A percentile compares a stretch with the other conserved stretches of the same genome.
Evolutionary conservation across 208 protist species (phyloP).

Genomic region (Trypanosoma vivax): DNA sequence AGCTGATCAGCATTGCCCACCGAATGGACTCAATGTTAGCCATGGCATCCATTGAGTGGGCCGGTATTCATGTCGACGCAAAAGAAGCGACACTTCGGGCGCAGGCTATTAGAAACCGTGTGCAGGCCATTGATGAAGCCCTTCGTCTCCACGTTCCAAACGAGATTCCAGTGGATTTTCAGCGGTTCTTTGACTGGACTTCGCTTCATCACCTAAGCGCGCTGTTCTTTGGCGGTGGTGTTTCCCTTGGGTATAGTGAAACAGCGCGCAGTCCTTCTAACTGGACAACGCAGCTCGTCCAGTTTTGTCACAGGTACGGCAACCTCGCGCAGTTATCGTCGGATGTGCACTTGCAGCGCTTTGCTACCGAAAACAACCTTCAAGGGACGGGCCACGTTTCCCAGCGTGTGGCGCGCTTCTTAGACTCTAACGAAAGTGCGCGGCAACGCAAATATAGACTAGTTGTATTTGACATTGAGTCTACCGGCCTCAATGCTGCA

Average conservation of each 20-base stretch:
- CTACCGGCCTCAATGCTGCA: slow-evolving; percentile 71
- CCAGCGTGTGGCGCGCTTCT: slow-evolving; percentile 28
- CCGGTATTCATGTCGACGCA: slow-evolving; percentile 66
- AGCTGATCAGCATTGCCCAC: slow-evolving; percentile 58
- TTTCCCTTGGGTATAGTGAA: slow-evolving; percentile 37
- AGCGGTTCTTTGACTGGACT: slow-evolving; percentile 66
- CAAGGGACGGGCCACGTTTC: slow-evolving; percentile 24
- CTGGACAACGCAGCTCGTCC: slow-evolving; percentile 78
- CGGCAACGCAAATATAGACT: slow-evolving; percentile 37
- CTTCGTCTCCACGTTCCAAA: slow-evolving; percentile 51
- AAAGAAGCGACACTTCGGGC: slow-evolving; percentile 53
- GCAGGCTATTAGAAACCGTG: slow-evolving; percentile 39
- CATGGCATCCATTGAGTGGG: slow-evolving; percentile 64
- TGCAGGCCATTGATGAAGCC: slow-evolving; percentile 44
- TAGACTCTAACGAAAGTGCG: slow-evolving; percentile 16
- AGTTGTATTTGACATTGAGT: slow-evolving; percentile 84
- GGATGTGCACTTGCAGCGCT: slow-evolving; percentile 73
- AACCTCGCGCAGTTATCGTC: slow-evolving; percentile 33
- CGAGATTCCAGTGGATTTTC: slow-evolving; percentile 66
- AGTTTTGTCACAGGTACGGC: slow-evolving; percentile 67
- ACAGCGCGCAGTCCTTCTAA: slow-evolving; percentile 16
- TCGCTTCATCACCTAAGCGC: slow-evolving; percentile 60
- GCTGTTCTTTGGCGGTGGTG: slow-evolving; percentile 73
- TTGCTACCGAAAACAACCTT: slow-evolving; percentile 42
- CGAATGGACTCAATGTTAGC: slow-evolving; percentile 78